phyloP scores from a whole-genome alignment of 2,329 filamentous ascomycete species.

The Blastomyces parvus region DNA sequence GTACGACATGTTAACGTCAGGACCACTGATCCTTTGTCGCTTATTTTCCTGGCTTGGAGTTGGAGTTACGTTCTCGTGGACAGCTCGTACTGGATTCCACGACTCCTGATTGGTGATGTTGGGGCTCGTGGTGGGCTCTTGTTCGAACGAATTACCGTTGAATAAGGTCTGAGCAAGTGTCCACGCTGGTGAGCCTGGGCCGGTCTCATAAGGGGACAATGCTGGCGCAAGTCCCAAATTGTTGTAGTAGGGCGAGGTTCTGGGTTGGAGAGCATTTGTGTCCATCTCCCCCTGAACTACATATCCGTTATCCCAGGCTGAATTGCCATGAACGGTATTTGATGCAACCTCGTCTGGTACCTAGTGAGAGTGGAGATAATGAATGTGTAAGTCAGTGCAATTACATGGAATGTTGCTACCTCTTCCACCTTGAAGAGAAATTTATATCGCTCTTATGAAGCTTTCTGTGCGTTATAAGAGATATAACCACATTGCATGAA shows the following conservation, averaged over 20 bases:
- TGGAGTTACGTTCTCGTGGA: conserved; percentile 16
- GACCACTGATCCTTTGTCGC: conserved; percentile 16
- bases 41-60: conserved; percentile 12
- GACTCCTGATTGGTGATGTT: conserved; percentile 20
- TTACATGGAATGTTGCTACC: neutral
- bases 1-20: conserved; percentile 20
- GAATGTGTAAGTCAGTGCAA: neutral
- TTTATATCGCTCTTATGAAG: neutral
- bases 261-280: neutral
- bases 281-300: conserved; percentile 28
- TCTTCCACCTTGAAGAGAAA: neutral
- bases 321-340: conserved; percentile 6
- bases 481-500: neutral
- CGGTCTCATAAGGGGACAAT: neutral
- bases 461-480: neutral
- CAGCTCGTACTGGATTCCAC: conserved; percentile 27
- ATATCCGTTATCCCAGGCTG: conserved; percentile 22
- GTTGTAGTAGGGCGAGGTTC: neutral
- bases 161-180: neutral
- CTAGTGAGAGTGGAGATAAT: neutral
- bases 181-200: neutral
- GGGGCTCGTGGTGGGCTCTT: neutral
- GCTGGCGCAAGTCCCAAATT: neutral
- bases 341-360: neutral
- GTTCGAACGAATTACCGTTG: neutral